Evolutionary conservation across 1,139 yeast genomes (phyloP).

Genomic region (Blastobotrys illinoisensis): DNA sequence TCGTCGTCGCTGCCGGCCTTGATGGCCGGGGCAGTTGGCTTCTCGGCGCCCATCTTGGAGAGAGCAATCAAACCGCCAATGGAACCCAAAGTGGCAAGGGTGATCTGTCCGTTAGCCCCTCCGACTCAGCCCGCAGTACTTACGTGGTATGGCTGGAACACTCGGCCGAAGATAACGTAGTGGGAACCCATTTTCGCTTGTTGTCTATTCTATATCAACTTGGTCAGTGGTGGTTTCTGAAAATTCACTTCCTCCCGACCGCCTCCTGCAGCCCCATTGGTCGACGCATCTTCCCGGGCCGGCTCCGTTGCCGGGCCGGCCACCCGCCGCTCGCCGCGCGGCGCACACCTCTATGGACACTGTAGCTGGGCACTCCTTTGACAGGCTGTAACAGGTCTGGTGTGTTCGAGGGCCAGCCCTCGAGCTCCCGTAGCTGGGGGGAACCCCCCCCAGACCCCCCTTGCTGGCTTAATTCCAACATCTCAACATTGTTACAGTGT

Average conservation of each 20-base stretch:
- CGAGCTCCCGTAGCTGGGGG: background rate
- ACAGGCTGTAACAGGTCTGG: too few relatives aligned
- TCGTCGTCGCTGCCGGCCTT: constrained; percentile 81
- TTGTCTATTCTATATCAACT: background rate
- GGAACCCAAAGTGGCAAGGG: constrained; percentile 30
- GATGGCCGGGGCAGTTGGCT: constrained; percentile 60
- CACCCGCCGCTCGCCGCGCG: background rate
- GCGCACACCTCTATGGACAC: background rate
- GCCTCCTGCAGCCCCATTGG: background rate
- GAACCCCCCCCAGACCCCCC: background rate
- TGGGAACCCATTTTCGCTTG: constrained; percentile 61
- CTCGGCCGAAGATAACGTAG: constrained; percentile 69
- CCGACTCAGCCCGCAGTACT: constrained; percentile 18
- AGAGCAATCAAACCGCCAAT: constrained; percentile 26
- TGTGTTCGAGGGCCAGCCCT: background rate
- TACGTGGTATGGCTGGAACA: constrained; percentile 66
- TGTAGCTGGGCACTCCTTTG: too few relatives aligned
- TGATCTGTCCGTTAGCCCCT: constrained; percentile 24
- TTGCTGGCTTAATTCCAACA: too few relatives aligned
- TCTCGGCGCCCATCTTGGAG: constrained; percentile 27
- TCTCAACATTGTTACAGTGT: too few relatives aligned
- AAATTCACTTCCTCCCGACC: background rate
- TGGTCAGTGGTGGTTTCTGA: background rate
- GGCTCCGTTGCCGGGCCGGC: background rate
- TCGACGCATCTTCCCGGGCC: background rate